These are phyloP conservation scores for Candida multigemmis DNA, from an alignment of 805 yeast species.

Conservation along the genomic window DNA sequence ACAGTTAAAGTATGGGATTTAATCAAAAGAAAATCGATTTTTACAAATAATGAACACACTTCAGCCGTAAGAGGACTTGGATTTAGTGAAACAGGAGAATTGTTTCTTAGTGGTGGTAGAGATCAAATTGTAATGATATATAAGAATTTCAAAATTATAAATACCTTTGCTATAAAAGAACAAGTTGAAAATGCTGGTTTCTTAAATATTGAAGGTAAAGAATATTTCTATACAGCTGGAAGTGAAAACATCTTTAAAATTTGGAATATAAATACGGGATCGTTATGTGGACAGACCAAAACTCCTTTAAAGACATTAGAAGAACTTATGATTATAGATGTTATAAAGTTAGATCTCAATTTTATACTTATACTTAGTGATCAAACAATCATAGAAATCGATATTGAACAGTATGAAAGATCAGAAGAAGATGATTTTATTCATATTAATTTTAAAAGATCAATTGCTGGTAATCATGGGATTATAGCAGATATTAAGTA, in stretches of 20 bases:
- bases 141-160: slow-evolving; percentile 45
- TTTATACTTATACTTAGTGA: slow-evolving; percentile 64
- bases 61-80: slow-evolving; percentile 83
- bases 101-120: slow-evolving; percentile 78
- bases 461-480: slow-evolving; percentile 90
- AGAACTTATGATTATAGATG: slow-evolving; percentile 64
- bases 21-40: slow-evolving; percentile 65
- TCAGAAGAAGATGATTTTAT: slow-evolving; percentile 7
- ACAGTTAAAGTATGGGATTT: slow-evolving; percentile 48
- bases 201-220: slow-evolving; percentile 12
- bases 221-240: slow-evolving; percentile 66
- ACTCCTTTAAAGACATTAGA: slow-evolving; percentile 54
- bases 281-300: slow-evolving; percentile 33
- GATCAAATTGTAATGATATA: slow-evolving; percentile 67
- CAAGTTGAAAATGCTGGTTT: slow-evolving; percentile 69
- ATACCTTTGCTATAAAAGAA: slow-evolving; percentile 66
- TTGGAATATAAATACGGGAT: slow-evolving; percentile 48
- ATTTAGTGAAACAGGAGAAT: slow-evolving; percentile 43
- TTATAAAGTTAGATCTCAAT: slow-evolving; percentile 22
- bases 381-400: slow-evolving; percentile 62
- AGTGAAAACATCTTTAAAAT: slow-evolving; percentile 59
- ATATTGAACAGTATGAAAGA: slow-evolving; percentile 11
- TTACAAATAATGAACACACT: slow-evolving; percentile 62
- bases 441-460: slow-evolving; percentile 36
- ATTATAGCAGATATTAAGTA: slow-evolving; percentile 84